These are phyloP conservation scores for Aspergillus puulaauensis DNA, from an alignment of 2,329 filamentous ascomycete genomes.

Conservation along the genomic window DNA sequence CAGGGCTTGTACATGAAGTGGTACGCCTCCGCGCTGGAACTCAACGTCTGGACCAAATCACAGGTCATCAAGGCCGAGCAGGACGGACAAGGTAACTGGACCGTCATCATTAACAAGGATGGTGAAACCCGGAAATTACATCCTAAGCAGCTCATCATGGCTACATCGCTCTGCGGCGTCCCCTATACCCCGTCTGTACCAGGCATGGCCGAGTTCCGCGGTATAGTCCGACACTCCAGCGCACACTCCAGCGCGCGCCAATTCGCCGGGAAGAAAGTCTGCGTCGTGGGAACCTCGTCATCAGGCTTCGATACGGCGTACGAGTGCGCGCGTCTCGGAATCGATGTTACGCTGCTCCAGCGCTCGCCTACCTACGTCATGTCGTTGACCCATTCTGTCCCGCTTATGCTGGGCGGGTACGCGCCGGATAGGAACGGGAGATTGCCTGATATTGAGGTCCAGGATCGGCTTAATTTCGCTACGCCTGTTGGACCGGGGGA, in stretches of 20 bases:
- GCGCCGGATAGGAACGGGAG: conserved; percentile 1
- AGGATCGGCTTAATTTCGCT: neutral
- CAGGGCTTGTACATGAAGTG: conserved; percentile 28
- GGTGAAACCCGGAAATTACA: conserved; percentile 21
- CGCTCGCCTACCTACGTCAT: conserved; percentile 35
- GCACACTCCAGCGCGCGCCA: conserved; percentile 22
- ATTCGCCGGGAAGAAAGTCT: conserved; percentile 29
- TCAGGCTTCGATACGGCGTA: conserved; percentile 31
- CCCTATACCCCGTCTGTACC: conserved; percentile 32
- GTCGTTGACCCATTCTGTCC: conserved; percentile 23
- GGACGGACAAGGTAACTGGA: conserved; percentile 20
- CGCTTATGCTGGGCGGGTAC: conserved; percentile 26
- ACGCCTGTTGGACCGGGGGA: conserved; percentile 11
- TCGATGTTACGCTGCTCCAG: conserved; percentile 31
- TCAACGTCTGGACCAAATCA: conserved; percentile 28
- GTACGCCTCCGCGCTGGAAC: conserved; percentile 28
- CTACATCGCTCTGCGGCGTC: conserved; percentile 25
- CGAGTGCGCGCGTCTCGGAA: conserved; percentile 24
- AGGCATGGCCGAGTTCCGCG: conserved; percentile 26
- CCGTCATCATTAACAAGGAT: conserved; percentile 20
- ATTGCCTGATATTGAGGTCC: no score
- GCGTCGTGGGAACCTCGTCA: conserved; percentile 30
- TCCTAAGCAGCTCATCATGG: conserved; percentile 27
- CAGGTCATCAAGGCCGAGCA: conserved; percentile 21
- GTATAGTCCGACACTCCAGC: conserved; percentile 24